A percentile compares a stretch with the other conserved stretches of the same genome.
phyloP scores from a whole-genome alignment of 192 early-diverging fungal genomes.

The Cladochytrium replicatum region DNA sequence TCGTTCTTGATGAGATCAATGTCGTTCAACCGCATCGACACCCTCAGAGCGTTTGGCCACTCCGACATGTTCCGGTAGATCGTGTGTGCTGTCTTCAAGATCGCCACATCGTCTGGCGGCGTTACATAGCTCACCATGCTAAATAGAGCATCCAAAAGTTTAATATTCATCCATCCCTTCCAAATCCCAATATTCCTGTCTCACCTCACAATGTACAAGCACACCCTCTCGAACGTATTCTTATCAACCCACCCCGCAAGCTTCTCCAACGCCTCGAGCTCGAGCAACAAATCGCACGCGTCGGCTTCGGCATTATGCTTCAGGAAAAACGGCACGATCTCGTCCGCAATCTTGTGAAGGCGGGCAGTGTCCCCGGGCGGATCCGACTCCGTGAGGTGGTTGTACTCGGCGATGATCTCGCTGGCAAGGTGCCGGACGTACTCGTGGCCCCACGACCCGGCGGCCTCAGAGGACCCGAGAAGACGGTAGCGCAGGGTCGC shows the following conservation, averaged over 20 bases:
- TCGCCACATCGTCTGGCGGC: constrained; percentile 80
- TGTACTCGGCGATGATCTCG: constrained; percentile 84
- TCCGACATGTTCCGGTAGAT: constrained; percentile 82
- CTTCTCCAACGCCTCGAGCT: constrained; percentile 74
- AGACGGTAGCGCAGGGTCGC: constrained; percentile 81
- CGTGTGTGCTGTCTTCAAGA: constrained; percentile 74
- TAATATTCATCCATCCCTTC: no score
- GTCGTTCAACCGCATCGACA: constrained; percentile 80
- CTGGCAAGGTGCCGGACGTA: constrained; percentile 92
- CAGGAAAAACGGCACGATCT: constrained; percentile 90
- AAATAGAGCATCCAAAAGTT: no score
- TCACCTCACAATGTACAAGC: constrained; percentile 86
- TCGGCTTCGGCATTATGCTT: constrained; percentile 97
- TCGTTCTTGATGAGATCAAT: constrained; percentile 72
- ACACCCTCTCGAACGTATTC: constrained; percentile 87
- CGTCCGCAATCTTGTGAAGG: constrained; percentile 62
- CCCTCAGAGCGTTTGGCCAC: constrained; percentile 70
- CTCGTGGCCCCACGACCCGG: constrained; percentile 97
- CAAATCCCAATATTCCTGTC: no score
- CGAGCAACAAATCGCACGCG: constrained; percentile 90
- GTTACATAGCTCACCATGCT: constrained; percentile 85
- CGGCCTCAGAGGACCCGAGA: constrained; percentile 59
- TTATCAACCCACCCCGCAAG: constrained; percentile 80
- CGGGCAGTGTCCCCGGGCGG: constrained; percentile 6
- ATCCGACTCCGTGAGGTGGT: constrained; percentile 51